Base-by-base conservation (phyloP, 1,139 yeast species). In the Debaryomycetaceae sp. region DNA sequence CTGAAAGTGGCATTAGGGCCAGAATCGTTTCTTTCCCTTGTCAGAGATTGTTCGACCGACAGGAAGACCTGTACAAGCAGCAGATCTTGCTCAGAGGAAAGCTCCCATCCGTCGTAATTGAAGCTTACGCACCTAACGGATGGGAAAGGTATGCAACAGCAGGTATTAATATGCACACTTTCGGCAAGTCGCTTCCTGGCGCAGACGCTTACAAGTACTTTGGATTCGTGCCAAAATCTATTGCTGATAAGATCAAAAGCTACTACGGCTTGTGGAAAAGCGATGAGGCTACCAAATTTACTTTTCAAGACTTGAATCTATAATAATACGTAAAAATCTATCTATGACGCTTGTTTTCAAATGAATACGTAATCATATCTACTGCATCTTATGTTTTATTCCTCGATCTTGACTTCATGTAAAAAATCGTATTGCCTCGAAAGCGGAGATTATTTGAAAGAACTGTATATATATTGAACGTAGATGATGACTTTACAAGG, bases 81-180 rank as follows among this genome's bases (percentile, higher is more conserved):
- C 49, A 52, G 8, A 47, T 63, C 13, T 50, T 66, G 38, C 45
- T 50, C 34, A 47, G 59, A 42, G 48, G 59, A 42, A 46, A 50
- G 22, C 44, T 62, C 6, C 68, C 69, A 40, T 49, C 62, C 2
- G 59, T 68, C 24, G 57, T 62, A 5, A 55, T 67, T 31, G 73
- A 68, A 49, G 66, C 69, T 3, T 67, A 60, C 45, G 65, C 68
- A 3, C 59, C 65, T 11, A 57, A 55, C 42, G 68, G 68, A 6
- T 68, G 72, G 72, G 71, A 65, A 46, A 55, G 67, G 41, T 66
- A 62, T 45, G 68, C 70, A 29, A 58, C 54, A 34, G 72, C 72
- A 14, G 67, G 70, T 41, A 51, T 63, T 44, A 59, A 53, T 40
- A 59, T 63, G 65, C 53, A 52, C 29, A 50, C 57, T 5, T 63